These are phyloP conservation scores for Aspergillus brunneoviolaceus DNA, from an alignment of 2,329 filamentous ascomycete species.

Conservation along the genomic window DNA sequence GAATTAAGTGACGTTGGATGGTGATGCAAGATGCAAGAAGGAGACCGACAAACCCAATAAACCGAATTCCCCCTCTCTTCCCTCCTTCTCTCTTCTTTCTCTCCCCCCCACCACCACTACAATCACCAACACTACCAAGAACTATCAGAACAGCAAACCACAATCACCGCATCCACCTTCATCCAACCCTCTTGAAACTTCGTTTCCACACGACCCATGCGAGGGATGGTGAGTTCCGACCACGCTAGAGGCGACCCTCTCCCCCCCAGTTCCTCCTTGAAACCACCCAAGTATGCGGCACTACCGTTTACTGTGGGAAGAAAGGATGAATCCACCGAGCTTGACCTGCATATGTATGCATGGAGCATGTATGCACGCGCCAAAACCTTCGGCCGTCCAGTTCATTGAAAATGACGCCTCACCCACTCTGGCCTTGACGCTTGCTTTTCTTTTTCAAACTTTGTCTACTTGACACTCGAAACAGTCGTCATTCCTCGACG, in stretches of 20 bases:
- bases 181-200: neutral
- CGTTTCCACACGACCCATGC: constrained; percentile 15
- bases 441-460: constrained; percentile 10
- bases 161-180: neutral
- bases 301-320: constrained; percentile 17
- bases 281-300: constrained; percentile 23
- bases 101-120: neutral
- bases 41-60: neutral
- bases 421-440: constrained; percentile 13
- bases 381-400: constrained; percentile 11
- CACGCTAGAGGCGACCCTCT: constrained; percentile 12
- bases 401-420: constrained; percentile 29
- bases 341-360: constrained; percentile 19
- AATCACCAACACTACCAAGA: constrained; percentile 1
- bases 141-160: neutral
- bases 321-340: constrained; percentile 12
- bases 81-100: neutral
- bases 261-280: constrained; percentile 18
- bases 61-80: neutral
- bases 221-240: constrained; percentile 18
- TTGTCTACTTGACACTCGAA: constrained; percentile 5
- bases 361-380: constrained; percentile 8
- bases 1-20: neutral
- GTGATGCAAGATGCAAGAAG: neutral
- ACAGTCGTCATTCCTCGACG: constrained; percentile 7